Base-by-base conservation (phyloP, 2,329 filamentous ascomycete genomes). In the Cladosporium sphaerospermum region DNA sequence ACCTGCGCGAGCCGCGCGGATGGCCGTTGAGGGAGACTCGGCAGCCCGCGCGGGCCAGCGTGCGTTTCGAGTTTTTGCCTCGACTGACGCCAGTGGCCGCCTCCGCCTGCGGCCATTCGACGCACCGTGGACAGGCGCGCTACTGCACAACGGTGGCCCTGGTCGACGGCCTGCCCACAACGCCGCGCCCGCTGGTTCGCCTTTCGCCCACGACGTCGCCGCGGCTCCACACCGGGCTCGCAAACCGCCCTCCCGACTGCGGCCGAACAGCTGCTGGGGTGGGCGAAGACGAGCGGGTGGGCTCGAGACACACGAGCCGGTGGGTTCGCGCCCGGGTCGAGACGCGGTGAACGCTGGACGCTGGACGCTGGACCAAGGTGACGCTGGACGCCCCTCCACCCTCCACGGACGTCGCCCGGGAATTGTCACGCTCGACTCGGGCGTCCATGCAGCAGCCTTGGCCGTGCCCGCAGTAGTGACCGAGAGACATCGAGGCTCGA, bases 1-100 rank as follows among this genome's bases (percentile, higher is more conserved):
- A 51, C 48, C 48, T 51, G 48, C 42, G 33, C 31, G 18, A 44
- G 48, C 48, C 48, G 48, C 48, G 48, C 44, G 48, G 48, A 51
- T 23, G 40, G 13, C 48, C 48, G 48, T 51, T 51, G 48, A 43
- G 48, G 23, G 18, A 39, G 36, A 6, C 36, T 28, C 23, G 23
- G 23, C 23, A 28, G 23, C 23, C 5, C 23, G 23, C 23, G 23
- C 23, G 32, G n/a, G 48, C 48, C 48, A 51, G 44, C 40, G 9
- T 16, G 48, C 48, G 18, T 36, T 51, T 34, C 16, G 40, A 28
- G 10, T 28, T 32, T 28, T 43, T 16, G 16, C 48, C 32, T 43
- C 48, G 16, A 18, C 42, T 50, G 48, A 18, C 48, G 48, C 48
- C 37, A 19, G 40, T 49, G 19, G 23, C 23, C 23, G 23, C 23